phyloP scores from a whole-genome alignment of 1,284 basidiomycete species.

The Ustilago bromivora region DNA sequence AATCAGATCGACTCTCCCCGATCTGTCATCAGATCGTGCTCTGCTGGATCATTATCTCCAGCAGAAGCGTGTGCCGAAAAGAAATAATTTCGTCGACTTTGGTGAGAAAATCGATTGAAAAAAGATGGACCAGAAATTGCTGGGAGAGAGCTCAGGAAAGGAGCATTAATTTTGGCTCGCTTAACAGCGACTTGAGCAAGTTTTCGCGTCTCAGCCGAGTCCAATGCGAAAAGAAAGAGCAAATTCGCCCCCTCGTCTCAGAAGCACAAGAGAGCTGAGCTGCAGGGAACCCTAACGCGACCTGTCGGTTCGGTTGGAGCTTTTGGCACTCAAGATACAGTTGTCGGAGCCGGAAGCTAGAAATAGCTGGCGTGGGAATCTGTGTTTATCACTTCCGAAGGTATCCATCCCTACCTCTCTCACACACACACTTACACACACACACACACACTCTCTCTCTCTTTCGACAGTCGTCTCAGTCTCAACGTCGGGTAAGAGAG shows the following conservation, averaged over 20 bases:
- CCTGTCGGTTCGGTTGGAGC: not conserved
- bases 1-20: too few species aligned
- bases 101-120: not conserved
- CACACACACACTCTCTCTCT: too few species aligned
- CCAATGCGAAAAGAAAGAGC: not conserved
- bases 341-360: not conserved
- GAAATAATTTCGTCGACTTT: too few species aligned
- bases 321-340: not conserved
- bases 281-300: not conserved
- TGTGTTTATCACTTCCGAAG: not conserved
- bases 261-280: not conserved
- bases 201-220: not conserved
- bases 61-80: not conserved
- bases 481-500: too few species aligned
- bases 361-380: conserved; percentile 1
- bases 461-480: too few species aligned
- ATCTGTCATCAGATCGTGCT: too few species aligned
- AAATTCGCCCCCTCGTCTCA: not conserved
- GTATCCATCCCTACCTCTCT: not conserved
- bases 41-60: too few species aligned
- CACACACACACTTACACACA: too few species aligned
- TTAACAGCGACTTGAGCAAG: not conserved
- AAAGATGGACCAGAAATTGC: not conserved
- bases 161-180: conserved; percentile 6
- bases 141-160: not conserved